Conservation (phyloP, 2,329 filamentous ascomycete species). For the Ophiostoma perfectum region DNA sequence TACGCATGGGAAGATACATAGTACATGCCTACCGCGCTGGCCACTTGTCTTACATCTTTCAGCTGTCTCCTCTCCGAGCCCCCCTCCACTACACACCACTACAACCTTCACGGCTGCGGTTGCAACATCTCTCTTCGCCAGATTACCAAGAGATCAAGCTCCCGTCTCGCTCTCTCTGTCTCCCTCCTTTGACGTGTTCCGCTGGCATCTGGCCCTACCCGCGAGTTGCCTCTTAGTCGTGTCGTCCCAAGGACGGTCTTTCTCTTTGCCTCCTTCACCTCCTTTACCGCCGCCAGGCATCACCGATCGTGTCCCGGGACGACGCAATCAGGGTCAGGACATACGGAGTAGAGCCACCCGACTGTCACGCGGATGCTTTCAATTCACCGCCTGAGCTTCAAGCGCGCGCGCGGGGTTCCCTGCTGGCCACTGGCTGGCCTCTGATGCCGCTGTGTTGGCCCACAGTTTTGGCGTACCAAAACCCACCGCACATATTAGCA, state of each 20-base stretch:
- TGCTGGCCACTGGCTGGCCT: conserved; percentile 9
- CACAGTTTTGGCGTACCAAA: conserved; percentile 19
- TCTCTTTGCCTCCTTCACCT: not conserved
- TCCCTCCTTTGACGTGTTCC: not conserved
- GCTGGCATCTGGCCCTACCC: not conserved
- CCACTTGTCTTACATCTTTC: conserved; percentile 16
- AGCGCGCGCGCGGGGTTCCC: conserved; percentile 11
- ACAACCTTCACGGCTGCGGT: not conserved
- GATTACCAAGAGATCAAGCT: not conserved
- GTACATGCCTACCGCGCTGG: not conserved
- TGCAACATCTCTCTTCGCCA: not conserved
- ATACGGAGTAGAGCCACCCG: no score
- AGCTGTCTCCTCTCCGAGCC: not conserved
- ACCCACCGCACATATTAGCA: not conserved
- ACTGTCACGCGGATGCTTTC: not conserved
- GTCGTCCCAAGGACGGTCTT: not conserved
- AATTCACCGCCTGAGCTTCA: conserved; percentile 11
- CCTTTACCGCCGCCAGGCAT: not conserved
- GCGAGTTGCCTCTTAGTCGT: not conserved
- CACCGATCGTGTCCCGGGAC: not conserved
- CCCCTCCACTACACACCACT: conserved; percentile 8
- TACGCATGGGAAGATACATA: no score
- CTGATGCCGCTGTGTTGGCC: conserved; percentile 15
- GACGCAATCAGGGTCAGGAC: not conserved
- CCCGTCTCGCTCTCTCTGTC: not conserved